phyloP scores from a whole-genome alignment of 371 early-diverging fungal genomes.

The Syncephalastrum racemosum region DNA sequence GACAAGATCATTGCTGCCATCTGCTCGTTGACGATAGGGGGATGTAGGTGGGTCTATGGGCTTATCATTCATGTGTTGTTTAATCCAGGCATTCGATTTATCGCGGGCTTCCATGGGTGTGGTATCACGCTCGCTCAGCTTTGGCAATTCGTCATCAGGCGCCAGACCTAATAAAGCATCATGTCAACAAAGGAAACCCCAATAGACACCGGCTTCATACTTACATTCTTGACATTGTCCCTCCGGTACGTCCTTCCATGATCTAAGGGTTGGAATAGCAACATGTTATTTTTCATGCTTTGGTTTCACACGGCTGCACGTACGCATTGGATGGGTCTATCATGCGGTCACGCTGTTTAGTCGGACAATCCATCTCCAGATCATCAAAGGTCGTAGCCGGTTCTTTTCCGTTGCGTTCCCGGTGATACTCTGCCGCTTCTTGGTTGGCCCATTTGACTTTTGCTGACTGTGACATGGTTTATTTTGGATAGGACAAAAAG shows the following conservation, averaged over 20 bases:
- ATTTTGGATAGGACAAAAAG: background rate
- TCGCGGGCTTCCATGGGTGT: constrained; percentile 12
- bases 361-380: constrained; percentile 8
- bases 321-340: constrained; percentile 7
- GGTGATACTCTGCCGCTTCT: background rate
- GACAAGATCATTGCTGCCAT: no score
- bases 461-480: constrained; percentile 1
- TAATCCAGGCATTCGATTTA: constrained; percentile 12
- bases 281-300: background rate
- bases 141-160: constrained; percentile 5
- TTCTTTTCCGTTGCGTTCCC: background rate
- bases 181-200: background rate
- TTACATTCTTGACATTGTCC: constrained; percentile 6
- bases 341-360: background rate
- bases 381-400: background rate
- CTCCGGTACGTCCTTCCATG: constrained; percentile 7
- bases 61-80: constrained; percentile 7
- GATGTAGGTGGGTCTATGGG: no score
- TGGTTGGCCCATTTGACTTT: constrained; percentile 4
- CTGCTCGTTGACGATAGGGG: no score
- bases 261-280: background rate
- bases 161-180: constrained; percentile 1
- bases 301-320: background rate
- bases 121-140: background rate
- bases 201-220: background rate